Evolutionary conservation across 2,329 filamentous ascomycete genomes (phyloP), one percentile per base, ranked within the genome.

Genomic region (Chlorencoelia australis): DNA sequence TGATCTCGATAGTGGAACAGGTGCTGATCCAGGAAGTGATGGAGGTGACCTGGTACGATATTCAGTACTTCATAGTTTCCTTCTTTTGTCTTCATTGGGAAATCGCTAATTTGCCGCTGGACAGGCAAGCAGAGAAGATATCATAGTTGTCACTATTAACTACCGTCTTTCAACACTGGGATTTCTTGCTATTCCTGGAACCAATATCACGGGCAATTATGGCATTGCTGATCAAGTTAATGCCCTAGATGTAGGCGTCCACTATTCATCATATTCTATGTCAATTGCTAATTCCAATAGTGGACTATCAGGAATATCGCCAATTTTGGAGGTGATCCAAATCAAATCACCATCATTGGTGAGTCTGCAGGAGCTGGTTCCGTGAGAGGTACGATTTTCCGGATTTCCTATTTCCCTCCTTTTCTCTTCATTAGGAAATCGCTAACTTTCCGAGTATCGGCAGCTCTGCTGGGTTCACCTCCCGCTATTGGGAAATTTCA

Each of bases 141-240:
- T 53, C 10, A 48, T 54, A 9, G 44, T 49, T 8, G 52, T 54
- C 5, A 49, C 33, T 15, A 47, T 53, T 25, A 52, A 53, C 20
- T 54, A 54, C 33, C 38, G 51, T 7, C 42, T 54, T 7, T 46
- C 43, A 4, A 52, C 48, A 9, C 30, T 53, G 17, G 52, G 52
- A 7, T 54, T 54, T 41, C 52, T 73, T 0, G 68, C 69, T 4
- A 58, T 71, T 17, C 62, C 67, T 4, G 68, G 66, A n/a, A 67
- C 66, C 0, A 53, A 63, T 16, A 61, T 69, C 14, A 68, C 58
- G 7, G 68, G 68, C 1, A 73, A 73, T 43, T 71, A 61, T 43
- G 68, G 68, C 3, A 64, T 73, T 31, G 61, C 58, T 5, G 69
- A 73, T 40, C 68, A 71, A 43, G 58, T 68, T 9, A 63, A 60